A percentile compares a stretch with the other conserved stretches of the same genome.
Evolutionary conservation across 306 rosid species (phyloP).

Genomic region (Purshia tridentata): DNA sequence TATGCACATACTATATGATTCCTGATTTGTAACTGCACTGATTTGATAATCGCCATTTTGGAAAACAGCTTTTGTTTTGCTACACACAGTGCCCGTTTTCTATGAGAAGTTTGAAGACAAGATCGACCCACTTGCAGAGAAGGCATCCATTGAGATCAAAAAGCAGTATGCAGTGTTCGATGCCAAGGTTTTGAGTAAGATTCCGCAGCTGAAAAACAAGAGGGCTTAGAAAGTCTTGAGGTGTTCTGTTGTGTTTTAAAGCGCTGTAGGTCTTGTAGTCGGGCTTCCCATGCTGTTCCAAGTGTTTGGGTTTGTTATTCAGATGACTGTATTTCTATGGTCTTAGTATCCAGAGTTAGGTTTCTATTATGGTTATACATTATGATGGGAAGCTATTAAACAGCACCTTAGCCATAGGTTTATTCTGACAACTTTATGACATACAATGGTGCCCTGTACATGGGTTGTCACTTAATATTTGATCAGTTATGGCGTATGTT

Average conservation of each 20-base stretch:
- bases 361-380: constrained; percentile 22
- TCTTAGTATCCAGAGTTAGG: constrained; percentile 32
- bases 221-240: constrained; percentile 40
- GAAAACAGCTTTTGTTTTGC: constrained; percentile 63
- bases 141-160: constrained; percentile 56
- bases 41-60: neutral
- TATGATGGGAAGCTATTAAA: constrained; percentile 14
- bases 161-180: constrained; percentile 73
- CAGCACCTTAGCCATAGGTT: constrained; percentile 11
- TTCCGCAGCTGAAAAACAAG: constrained; percentile 60
- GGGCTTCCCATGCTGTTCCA: constrained; percentile 13
- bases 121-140: constrained; percentile 69
- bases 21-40: neutral
- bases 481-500: constrained; percentile 10
- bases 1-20: constrained; percentile 4
- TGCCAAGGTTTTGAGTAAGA: constrained; percentile 68
- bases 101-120: constrained; percentile 73
- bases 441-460: constrained; percentile 14
- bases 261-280: neutral
- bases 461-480: constrained; percentile 2
- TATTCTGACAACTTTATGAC: constrained; percentile 17
- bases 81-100: constrained; percentile 69
- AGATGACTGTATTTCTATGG: constrained; percentile 21
- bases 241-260: constrained; percentile 7
- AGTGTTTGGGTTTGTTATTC: constrained; percentile 33